Percentiles rank a stretch among this genome's conserved stretches.
These are phyloP conservation scores for Epichloe hybrida DNA, from an alignment of 2,329 filamentous ascomycete genomes.

Conservation along the genomic window DNA sequence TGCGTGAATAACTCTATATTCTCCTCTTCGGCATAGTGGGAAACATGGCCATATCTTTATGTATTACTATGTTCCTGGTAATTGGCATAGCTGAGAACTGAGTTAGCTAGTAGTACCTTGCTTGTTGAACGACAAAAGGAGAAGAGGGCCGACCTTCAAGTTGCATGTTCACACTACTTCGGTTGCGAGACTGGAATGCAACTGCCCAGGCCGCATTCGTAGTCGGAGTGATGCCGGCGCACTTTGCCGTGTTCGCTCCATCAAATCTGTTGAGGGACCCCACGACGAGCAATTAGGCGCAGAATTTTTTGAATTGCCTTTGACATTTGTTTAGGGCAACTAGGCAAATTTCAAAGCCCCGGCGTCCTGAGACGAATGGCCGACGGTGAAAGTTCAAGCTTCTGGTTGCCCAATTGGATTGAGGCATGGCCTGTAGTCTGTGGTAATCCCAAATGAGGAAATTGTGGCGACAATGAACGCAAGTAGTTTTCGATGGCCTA, in stretches of 20 bases:
- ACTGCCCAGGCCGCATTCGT: not conserved
- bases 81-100: not conserved
- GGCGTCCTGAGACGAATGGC: not conserved
- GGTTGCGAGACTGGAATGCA: not conserved
- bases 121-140: not conserved
- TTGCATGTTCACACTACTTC: not conserved
- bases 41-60: not conserved
- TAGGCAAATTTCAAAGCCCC: not conserved
- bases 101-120: not conserved
- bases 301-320: not conserved
- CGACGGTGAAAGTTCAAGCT: not conserved
- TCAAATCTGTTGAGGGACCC: not conserved
- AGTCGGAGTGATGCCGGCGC: not conserved
- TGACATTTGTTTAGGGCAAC: too few relatives aligned
- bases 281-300: not conserved
- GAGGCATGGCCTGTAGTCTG: not conserved
- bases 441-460: not conserved
- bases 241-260: not conserved
- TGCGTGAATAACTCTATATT: not conserved
- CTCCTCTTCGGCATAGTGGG: not conserved
- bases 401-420: not conserved
- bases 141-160: not conserved
- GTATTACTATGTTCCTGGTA: not conserved
- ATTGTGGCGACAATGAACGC: not conserved
- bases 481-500: too few relatives aligned